These are phyloP conservation scores for Metschnikowia peoriensis DNA, from an alignment of 805 yeast species.

Conservation along the genomic window DNA sequence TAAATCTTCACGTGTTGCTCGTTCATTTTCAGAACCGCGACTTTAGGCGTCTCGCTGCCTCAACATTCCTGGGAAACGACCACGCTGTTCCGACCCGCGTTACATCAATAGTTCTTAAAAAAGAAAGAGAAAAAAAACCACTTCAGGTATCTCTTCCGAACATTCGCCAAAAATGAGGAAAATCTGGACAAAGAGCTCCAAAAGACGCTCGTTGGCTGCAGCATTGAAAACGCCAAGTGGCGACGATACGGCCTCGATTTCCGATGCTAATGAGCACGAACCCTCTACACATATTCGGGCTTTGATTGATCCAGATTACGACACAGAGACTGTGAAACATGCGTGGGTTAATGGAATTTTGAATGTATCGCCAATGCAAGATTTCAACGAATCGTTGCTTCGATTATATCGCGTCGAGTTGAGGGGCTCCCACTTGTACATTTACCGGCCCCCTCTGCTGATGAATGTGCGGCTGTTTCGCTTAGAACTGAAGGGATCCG, in stretches of 20 bases:
- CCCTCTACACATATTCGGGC: conserved; percentile 15
- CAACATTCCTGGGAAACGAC: background rate
- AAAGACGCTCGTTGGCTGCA: conserved; percentile 16
- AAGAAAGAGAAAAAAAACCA: background rate
- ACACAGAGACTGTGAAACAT: conserved; percentile 27
- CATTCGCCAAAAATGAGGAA: conserved; percentile 12
- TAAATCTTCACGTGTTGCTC: background rate
- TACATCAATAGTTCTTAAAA: background rate
- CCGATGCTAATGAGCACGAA: conserved; percentile 7
- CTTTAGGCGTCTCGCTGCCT: background rate
- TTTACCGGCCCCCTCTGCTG: conserved; percentile 40
- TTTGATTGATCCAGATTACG: conserved; percentile 33
- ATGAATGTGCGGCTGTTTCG: conserved; percentile 18
- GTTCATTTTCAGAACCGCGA: background rate
- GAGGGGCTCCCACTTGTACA: conserved; percentile 61
- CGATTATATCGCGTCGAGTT: conserved; percentile 31
- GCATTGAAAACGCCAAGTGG: conserved; percentile 5
- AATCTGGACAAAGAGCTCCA: conserved; percentile 19
- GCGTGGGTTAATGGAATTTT: conserved; percentile 40
- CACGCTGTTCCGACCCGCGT: conserved; percentile 4
- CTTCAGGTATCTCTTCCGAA: background rate
- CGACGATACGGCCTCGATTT: conserved; percentile 1
- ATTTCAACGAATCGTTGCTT: conserved; percentile 22
- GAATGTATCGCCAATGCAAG: conserved; percentile 31
- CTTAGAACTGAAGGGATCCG: conserved; percentile 2